Evolutionary conservation across 129 eudicot species (phyloP), one percentile per base, ranked within the genome.

Genomic region (Helichrysum umbraculigerum): DNA sequence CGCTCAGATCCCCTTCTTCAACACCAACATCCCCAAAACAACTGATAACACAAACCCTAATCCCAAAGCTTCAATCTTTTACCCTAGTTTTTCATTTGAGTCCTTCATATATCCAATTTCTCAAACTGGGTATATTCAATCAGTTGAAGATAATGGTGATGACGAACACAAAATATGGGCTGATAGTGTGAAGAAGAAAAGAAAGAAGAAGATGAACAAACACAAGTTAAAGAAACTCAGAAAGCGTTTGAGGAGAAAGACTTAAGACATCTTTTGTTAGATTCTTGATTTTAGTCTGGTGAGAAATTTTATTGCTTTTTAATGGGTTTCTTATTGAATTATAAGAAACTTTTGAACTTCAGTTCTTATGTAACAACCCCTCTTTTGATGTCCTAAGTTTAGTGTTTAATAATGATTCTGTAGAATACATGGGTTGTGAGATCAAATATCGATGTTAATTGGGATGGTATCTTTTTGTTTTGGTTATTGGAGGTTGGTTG

Each of bases 131-230:
- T 78, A 68, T 12, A 35, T 80, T 42, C 71, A 68, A 28, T 54
- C 32, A 19, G 88, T 78, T 42, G 88, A 39, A 6, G 81, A 51
- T 8, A 75, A 6, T 51, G 86, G 20, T 52, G 7, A 32, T 37
- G 75, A 81, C 33, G 75, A 60, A 41, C 8, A 6, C 3, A 75
- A 68, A 70, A 85, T 93, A 25, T 85, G 89, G 87, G 98, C 96
- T 51, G 98, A 93, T 65, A 93, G 98, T 77, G 95, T 90, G 82
- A 93, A 93, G 92, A 93, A 86, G 88, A 93, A 93, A 86, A 81
- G 96, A 70, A 93, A 93, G 88, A 88, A 74, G 89, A 93, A 88
- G 89, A 93, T 90, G 98, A 93, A 90, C 70, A 93, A 90, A 82
- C 96, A 93, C 72, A 90, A 93, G 81, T 77, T 87, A 74, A 92